A percentile compares a stretch with the other conserved stretches of the same genome.
phyloP scores from a whole-genome alignment of 345 rosid species.

The Moricandia moricandioides region DNA sequence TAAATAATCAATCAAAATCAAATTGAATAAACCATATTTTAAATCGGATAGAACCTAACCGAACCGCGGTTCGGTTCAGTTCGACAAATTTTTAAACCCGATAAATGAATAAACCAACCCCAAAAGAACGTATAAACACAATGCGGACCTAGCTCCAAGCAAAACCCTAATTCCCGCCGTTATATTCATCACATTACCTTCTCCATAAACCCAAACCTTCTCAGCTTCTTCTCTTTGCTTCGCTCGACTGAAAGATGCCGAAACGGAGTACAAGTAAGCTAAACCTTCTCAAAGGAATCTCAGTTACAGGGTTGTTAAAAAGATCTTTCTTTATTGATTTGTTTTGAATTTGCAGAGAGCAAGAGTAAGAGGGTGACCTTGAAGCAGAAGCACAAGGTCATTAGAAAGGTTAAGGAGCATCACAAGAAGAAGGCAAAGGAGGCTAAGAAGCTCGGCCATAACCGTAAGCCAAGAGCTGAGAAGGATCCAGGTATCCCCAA shows the following conservation, averaged over 20 bases:
- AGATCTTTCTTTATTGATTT: background rate
- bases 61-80: background rate
- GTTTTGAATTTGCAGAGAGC: constrained; percentile 55
- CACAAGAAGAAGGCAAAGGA: constrained; percentile 96
- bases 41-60: background rate
- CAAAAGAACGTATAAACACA: background rate
- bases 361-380: constrained; percentile 88
- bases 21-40: background rate
- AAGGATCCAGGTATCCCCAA: constrained; percentile 97
- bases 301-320: background rate
- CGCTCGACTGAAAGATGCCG: constrained; percentile 48
- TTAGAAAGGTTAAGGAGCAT: constrained; percentile 91
- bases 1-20: background rate
- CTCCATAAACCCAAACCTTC: constrained; percentile 14
- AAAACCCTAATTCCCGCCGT: constrained; percentile 37
- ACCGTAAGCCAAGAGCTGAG: constrained; percentile 60
- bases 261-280: constrained; percentile 74
- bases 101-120: background rate
- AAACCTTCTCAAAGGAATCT: background rate
- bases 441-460: constrained; percentile 71
- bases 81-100: background rate
- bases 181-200: background rate
- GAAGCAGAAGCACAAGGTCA: constrained; percentile 78
- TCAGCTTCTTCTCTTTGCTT: background rate
- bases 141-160: background rate